Evolutionary conservation across 495 filamentous ascomycete genomes (phyloP), one percentile per base, ranked within the genome.

Genomic region (Penicillium odoratum): DNA sequence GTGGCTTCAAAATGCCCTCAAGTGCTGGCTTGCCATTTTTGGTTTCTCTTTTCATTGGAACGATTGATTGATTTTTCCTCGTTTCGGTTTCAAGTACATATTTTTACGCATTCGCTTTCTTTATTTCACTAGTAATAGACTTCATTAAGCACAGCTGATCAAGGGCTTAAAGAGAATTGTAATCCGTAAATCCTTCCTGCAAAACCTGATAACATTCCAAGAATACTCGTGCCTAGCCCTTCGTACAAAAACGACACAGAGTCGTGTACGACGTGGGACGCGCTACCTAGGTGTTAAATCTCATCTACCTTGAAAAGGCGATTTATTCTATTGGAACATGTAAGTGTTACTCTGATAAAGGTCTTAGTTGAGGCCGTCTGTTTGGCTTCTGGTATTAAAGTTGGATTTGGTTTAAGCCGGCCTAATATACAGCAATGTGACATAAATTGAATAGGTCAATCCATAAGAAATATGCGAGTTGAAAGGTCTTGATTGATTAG

Each of bases 41-140:
- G 38, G 38, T 4, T 7, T 40, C 13, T 21, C 16, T 13, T 36
- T 15, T 26, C 9, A 43, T 34, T 53, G 9, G 13, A 38, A 38
- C 34, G 11, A 40, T 40, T 40, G 38, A 13, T 46, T 46, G 38
- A 0, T 10, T 51, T 33, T 16, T 51, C 40, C 25, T 10, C 31
- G 26, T 49, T 16, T 34, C 15, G 26, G 47, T 16, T 49, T 49
- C 47, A 33, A n/a, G 47, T 49, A 49, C 28, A 49, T 49, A 49
- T 49, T 33, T 33, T 29, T 49, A 13, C 28, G 28, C 47, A 49
- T 49, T 49, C 26, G 5, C 4, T 33, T 18, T 36, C 31, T 33
- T n/a, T 51, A 18, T 13, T 18, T 25, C 9, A 30, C 25, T 51
- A 51, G 48, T 51, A 51, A 51, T 51, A 51, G 7, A 49, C 30